Evolutionary conservation across 345 rosid species (phyloP), one percentile per base, ranked within the genome.

Genomic region (Raphanus raphanistrum): DNA sequence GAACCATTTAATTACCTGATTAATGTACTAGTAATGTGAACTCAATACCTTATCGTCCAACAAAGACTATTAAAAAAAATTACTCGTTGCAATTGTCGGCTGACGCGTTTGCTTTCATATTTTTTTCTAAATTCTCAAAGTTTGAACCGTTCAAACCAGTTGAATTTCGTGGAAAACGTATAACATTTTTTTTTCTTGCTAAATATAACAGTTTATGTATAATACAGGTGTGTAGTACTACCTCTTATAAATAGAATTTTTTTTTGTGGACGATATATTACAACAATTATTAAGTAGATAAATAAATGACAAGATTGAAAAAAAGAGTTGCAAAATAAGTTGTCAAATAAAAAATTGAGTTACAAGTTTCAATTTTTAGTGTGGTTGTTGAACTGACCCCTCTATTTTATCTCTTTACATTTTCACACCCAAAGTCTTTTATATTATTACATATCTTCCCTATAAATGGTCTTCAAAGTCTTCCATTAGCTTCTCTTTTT

Each of bases 401-500:
- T 55, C 59, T 41, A 64, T 77, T 70, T 63, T 27, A 4, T 64
- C 0, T 77, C 17, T 55, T 70, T 6, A 31, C 72, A 78, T 43
- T 78, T 78, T 54, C 58, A 54, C 26, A 62, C 69, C 50, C n/a
- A 57, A 38, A 50, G 70, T 27, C 54, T 76, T 32, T 36, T 36
- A 8, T 12, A 21, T 70, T 16, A 64, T 59, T 77, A 58, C 72
- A 65, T 62, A 57, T 5, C 54, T 65, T 38, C 77, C 83, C 73
- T 6, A 82, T 82, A 88, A 76, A 85, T 85, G 80, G 84, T 76
- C 83, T 67, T 41, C 50, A 9, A 72, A 78, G 8, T 66, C 84
- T 76, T 43, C 52, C 75, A 66, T 62, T 68, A 6, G 10, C 77
- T 61, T 77, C 61, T 65, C 26, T 43, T 52, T 45, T 66, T 50